phyloP scores from a whole-genome alignment of 31 red algal species.

The Odonthalia washingtoniensis region DNA sequence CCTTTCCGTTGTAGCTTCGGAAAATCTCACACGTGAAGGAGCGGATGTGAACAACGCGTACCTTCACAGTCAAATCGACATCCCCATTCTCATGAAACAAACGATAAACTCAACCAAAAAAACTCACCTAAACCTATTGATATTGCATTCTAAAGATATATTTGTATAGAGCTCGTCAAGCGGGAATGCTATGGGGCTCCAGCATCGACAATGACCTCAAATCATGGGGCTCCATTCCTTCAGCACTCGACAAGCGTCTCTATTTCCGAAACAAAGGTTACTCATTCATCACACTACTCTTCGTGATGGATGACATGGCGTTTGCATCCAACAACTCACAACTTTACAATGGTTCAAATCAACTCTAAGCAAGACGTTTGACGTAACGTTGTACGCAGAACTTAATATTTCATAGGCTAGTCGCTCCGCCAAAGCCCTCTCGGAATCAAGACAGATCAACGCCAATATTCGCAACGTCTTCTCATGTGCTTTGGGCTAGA shows the following conservation, averaged over 20 bases:
- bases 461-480: not conserved
- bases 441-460: not conserved
- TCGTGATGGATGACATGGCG: constrained; percentile 17
- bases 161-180: not conserved
- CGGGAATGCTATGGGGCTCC: not conserved
- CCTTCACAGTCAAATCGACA: not conserved
- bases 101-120: not conserved
- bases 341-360: not conserved
- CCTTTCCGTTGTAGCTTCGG: not conserved
- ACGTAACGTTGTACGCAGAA: not conserved
- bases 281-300: not conserved
- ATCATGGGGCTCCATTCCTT: not conserved
- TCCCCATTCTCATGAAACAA: constrained; percentile 18
- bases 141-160: not conserved
- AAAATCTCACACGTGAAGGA: constrained; percentile 18
- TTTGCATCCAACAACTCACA: not conserved
- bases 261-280: not conserved
- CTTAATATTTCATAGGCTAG: not conserved
- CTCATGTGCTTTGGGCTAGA: not conserved
- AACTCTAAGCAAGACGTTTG: not conserved
- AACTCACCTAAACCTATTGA: not conserved
- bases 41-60: constrained; percentile 26
- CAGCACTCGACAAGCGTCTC: not conserved
- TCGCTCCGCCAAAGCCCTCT: not conserved
- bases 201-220: not conserved